Conservation (phyloP, 2,329 filamentous ascomycete genomes). For the Sporothrix brunneoviolacea region DNA sequence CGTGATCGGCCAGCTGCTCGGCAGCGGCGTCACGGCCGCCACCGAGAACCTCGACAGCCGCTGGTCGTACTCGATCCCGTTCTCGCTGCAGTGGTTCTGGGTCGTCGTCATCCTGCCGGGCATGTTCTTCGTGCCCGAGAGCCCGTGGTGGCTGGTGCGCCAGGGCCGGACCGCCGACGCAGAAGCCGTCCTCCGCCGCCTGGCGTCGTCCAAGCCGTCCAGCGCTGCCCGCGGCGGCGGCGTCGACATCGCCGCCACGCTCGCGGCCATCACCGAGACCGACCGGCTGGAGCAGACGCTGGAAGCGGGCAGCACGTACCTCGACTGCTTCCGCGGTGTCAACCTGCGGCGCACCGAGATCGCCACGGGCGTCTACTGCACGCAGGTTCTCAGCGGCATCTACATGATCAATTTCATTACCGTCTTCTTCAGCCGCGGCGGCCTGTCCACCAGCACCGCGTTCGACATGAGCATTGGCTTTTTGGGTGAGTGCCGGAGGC, state of each 20-base stretch:
- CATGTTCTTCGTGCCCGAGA: constrained; percentile 42
- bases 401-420: constrained; percentile 60
- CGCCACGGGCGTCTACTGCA: constrained; percentile 54
- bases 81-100: constrained; percentile 47
- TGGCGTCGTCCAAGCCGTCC: constrained; percentile 32
- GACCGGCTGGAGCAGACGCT: constrained; percentile 49
- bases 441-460: constrained; percentile 39
- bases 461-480: constrained; percentile 52
- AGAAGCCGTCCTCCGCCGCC: constrained; percentile 30
- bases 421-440: constrained; percentile 54
- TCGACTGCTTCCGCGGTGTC: constrained; percentile 44
- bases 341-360: constrained; percentile 49
- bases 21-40: constrained; percentile 39
- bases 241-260: constrained; percentile 41
- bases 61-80: constrained; percentile 45
- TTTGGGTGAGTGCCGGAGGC: constrained; percentile 32
- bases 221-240: too few species aligned
- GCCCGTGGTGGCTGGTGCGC: constrained; percentile 44
- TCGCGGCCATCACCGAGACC: constrained; percentile 53
- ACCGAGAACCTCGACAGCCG: constrained; percentile 34
- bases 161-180: constrained; percentile 36
- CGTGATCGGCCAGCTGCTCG: constrained; percentile 55
- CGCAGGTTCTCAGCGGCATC: constrained; percentile 58
- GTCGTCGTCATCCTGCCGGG: constrained; percentile 38
- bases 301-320: constrained; percentile 43